These are phyloP conservation scores for Leucogyrophana mollusca DNA, from an alignment of 768 basidiomycete species.

Conservation along the genomic window DNA sequence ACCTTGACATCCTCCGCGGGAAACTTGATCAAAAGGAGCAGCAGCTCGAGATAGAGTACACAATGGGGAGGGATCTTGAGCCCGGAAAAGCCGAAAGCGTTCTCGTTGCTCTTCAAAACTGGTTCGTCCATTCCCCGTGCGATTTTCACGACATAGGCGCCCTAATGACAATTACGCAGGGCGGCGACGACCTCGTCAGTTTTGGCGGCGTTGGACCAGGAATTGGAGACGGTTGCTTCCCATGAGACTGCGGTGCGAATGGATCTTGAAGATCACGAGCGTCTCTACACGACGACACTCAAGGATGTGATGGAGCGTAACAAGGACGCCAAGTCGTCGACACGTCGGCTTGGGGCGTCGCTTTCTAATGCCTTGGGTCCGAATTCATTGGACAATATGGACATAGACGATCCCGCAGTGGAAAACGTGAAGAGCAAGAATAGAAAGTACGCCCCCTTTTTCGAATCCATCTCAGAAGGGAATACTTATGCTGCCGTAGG, in stretches of 20 bases:
- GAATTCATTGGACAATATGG: conserved; percentile 47
- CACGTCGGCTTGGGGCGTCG: conserved; percentile 19
- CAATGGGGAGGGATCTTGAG: conserved; percentile 89
- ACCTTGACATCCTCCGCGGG: conserved; percentile 84
- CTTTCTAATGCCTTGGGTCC: conserved; percentile 13
- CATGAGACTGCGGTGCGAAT: conserved; percentile 40
- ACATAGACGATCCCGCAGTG: conserved; percentile 60
- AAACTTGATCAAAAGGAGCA: conserved; percentile 92
- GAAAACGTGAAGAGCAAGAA: conserved; percentile 49
- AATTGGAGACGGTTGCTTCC: conserved; percentile 55
- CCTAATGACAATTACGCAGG: conserved; percentile 39
- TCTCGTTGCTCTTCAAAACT: conserved; percentile 60
- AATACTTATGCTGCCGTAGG: neutral
- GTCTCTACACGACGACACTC: conserved; percentile 46
- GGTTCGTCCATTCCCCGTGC: conserved; percentile 42
- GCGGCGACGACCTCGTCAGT: conserved; percentile 69
- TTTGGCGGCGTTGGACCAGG: conserved; percentile 68
- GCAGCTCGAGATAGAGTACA: conserved; percentile 89
- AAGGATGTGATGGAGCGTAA: conserved; percentile 64
- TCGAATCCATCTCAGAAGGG: neutral
- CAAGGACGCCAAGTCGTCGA: conserved; percentile 51
- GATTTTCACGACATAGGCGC: neutral
- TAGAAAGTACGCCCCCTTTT: conserved; percentile 49
- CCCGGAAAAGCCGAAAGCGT: conserved; percentile 64
- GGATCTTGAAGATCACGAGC: conserved; percentile 56